phyloP scores from a whole-genome alignment of 208 protist genomes.

The Blastocrithidia nonstop region DNA sequence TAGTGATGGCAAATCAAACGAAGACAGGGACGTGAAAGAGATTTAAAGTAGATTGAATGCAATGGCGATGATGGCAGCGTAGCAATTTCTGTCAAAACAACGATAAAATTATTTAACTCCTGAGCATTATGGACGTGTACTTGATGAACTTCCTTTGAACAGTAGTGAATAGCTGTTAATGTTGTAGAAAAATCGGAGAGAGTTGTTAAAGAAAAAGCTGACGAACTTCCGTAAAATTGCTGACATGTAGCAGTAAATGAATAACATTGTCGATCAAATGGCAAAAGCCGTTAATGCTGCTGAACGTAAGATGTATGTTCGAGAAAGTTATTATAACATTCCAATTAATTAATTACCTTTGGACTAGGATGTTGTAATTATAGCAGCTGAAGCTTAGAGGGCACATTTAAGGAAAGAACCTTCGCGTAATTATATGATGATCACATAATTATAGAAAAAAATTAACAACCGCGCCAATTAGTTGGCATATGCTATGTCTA shows the following conservation, averaged over 20 bases:
- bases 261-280: conserved; percentile 42
- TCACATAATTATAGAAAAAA: conserved; percentile 27
- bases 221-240: conserved; percentile 15
- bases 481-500: conserved; percentile 23
- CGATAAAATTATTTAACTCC: conserved; percentile 45
- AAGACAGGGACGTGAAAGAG: conserved; percentile 7
- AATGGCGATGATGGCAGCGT: conserved; percentile 19
- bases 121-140: conserved; percentile 30
- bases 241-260: conserved; percentile 51
- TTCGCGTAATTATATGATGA: conserved; percentile 25
- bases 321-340: conserved; percentile 27
- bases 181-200: conserved; percentile 40
- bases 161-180: conserved; percentile 35
- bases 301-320: conserved; percentile 39
- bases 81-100: conserved; percentile 15
- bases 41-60: conserved; percentile 14
- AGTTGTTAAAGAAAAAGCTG: conserved; percentile 13
- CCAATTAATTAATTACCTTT: conserved; percentile 34
- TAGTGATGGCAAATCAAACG: conserved; percentile 31
- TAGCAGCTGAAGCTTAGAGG: conserved; percentile 26
- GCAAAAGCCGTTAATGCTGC: conserved; percentile 45
- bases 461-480: conserved; percentile 43
- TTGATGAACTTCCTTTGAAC: conserved; percentile 31
- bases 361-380: conserved; percentile 38
- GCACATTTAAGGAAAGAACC: conserved; percentile 49